Evolutionary conservation across 1,284 basidiomycete genomes (phyloP), one percentile per base, ranked within the genome.

Genomic region (Leccinum cinnamomeum): DNA sequence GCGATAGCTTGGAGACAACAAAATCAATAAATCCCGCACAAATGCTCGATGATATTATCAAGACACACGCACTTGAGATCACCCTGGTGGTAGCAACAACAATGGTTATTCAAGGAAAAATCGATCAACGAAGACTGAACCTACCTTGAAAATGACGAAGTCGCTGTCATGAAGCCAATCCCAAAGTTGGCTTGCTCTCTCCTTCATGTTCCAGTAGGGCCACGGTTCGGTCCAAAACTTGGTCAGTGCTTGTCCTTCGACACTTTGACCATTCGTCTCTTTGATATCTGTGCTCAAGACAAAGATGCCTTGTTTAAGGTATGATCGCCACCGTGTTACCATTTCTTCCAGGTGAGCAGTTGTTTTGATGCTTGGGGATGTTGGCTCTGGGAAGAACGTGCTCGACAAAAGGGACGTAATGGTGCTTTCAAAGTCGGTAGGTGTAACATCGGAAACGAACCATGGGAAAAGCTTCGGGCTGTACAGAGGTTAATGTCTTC

Each of bases 401-500:
- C 28, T 82, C 66, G 92, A 89, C 64, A 83, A 77, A 1, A 90
- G 78, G 3, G 78, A 79, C 1, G 70, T 63, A 53, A 89, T 80
- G 1, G 83, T 81, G 46, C 78, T 80, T 64, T 75, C 72, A 73
- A 94, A 95, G 75, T 95, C 94, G 25, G 80, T 78, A 2, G 94
- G 93, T 2, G 91, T 89, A 20, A 95, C 94, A 73, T 95, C 94
- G 12, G 91, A 94, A 57, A 97, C 95, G 72, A 97, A 98, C 95
- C 94, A 95, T 0, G 94, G 94, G 59, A 96, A 90, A 8, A 91
- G 79, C 75, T 96, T 96, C 0, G 93, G 91, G 75, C 92, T 94
- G 59, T 0, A 57, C 23, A 60, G 60, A 64, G 7, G 54, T 75
- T 14, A 73, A 56, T 14, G 11, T 14, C 58, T 58, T 56, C 41